Conservation (phyloP, 2,329 filamentous ascomycete species). For the Lachnellula arida region DNA sequence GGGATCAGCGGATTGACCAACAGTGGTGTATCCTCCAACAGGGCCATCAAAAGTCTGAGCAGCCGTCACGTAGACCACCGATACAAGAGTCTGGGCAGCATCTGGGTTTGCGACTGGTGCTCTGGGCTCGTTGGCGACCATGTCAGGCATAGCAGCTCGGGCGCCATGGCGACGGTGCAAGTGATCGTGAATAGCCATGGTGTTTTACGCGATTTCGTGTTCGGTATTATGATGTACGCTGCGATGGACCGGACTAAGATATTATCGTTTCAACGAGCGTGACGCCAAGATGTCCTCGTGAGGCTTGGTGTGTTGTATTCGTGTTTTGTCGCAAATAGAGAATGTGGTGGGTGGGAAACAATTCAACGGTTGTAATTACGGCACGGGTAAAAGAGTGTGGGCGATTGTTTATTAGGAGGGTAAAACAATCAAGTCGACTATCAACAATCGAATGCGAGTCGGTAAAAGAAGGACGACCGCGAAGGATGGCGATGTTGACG, state of each 20-base stretch:
- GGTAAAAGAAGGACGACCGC: neutral
- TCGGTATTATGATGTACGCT: neutral
- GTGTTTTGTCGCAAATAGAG: neutral
- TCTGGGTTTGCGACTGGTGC: constrained; percentile 11
- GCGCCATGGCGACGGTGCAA: constrained; percentile 14
- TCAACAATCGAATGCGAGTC: neutral
- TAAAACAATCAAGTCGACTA: neutral
- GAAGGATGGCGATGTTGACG: neutral
- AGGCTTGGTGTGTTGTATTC: neutral
- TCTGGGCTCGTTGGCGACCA: constrained; percentile 18
- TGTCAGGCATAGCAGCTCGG: constrained; percentile 1
- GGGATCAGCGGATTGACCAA: constrained; percentile 13
- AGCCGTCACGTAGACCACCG: constrained; percentile 48
- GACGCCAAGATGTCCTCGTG: neutral
- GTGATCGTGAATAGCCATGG: neutral
- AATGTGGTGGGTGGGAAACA: neutral
- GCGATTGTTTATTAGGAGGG: neutral
- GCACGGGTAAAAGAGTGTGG: neutral
- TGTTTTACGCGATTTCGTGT: neutral
- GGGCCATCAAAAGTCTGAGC: constrained; percentile 47
- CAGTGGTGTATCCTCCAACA: constrained; percentile 44
- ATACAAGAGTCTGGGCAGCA: constrained; percentile 32
- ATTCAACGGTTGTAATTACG: neutral
- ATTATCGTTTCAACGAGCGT: neutral
- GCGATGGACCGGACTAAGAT: neutral